Base-by-base conservation (phyloP, 2,329 filamentous ascomycete genomes). In the Nannizziopsis barbatae region DNA sequence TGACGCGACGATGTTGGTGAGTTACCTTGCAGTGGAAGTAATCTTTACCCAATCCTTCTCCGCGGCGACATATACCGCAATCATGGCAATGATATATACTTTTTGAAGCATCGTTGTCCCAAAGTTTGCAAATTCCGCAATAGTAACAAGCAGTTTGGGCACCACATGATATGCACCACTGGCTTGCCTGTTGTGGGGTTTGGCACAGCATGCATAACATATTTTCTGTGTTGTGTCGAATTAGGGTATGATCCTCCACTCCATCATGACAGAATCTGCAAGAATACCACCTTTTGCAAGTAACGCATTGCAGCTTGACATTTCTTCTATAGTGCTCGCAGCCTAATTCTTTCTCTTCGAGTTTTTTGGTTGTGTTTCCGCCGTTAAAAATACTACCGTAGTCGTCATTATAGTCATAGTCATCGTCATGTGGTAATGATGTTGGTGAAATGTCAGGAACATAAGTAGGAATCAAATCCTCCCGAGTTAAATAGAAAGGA, bases 151-250 rank as follows among this genome's bases (percentile, higher is more conserved):
- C 88, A 5, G 86, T 79, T 50, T 80, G 77, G 56, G 81, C 79
- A 14, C 81, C 83, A 62, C 92, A 98, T 49, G 79, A 75, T 44
- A 76, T 73, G 64, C 92, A 98, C 45, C 79, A 74, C 54, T 94
- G 86, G 27, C 79, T 80, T 2, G 85, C 89, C 49, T 78, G 78
- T 59, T 98, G 92, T 1, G 92, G 83, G 49, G 84, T 86, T 5
- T 81, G 80, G 64, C 92, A 98, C 22, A 88, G 74, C 92, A 98
- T 98, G 65, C 92, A 98, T 5, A 98, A 76, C 92, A 98, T 98
- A 59, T 95, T 84, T 64, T 83, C 83, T 6, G 90, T 98, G 57
- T 86, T 84, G 57, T 81, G 82, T 45, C 92, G 80, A 57, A 89
- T 79, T 49, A 98, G 72, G 51, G 71, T 74, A 63, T 95, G 87